Evolutionary conservation across 2,329 filamentous ascomycete species (phyloP), one percentile per base, ranked within the genome.

Genomic region (Hypoxylon sp.): DNA sequence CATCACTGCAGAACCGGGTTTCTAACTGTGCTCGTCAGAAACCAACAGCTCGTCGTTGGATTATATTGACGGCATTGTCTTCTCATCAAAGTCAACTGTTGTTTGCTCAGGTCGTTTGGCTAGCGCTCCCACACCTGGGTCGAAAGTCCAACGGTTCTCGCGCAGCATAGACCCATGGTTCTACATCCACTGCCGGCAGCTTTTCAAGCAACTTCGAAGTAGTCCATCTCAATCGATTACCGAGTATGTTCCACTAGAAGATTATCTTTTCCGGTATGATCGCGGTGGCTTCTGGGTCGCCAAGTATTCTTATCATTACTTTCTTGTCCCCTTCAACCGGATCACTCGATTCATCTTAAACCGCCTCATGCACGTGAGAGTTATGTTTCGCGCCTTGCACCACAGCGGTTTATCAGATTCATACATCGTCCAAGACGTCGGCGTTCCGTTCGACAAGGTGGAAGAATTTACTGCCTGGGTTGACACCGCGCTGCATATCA

Each of bases 211-310:
- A 10, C 73, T 62, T 4, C 70, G 64, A 67, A 74, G 68, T 1
- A 61, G 70, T 4, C 55, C 67, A 4, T 34, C 32, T 15, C 67
- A 75, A n/a, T 74, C 76, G 1, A 74, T 80, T 1, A 68, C 74
- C 4, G 86, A 90, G 60, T 85, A 84, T 59, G 82, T 91, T 1
- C 88, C 88, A 0, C 68, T 91, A 0, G 77, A 78, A 1, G 89
- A 91, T 71, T 91, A 91, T 74, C 84, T 91, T 62, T 91, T 91
- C 76, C 85, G 89, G 15, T 91, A 89, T 76, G 88, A 91, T 73
- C 84, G 89, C 34, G 89, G 87, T 49, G 87, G 84, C 2, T 91
- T 91, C 77, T 91, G 89, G 89, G 85, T 86, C 3, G 89, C 85
- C 8, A 78, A 78, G 20, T 85, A 87, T 59, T 85, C 87, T 1